Base-by-base conservation (phyloP, 176 grass and related monocot genomes). In the Thinopyrum elongatum region DNA sequence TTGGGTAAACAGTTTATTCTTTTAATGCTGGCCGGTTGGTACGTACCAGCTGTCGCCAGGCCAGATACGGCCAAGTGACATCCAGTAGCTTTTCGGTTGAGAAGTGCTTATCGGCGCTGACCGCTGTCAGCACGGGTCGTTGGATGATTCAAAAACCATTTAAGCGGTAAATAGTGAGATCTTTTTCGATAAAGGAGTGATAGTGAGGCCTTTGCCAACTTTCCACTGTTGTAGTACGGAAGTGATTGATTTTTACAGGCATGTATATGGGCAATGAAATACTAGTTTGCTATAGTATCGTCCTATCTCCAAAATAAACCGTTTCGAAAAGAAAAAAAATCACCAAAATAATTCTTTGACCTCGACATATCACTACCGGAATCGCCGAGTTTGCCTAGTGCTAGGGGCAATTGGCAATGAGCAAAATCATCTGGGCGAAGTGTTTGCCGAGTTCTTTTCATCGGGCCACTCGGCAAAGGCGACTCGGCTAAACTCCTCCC, bases 51-150 rank as follows among this genome's bases (percentile, higher is more conserved):
- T 17, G 30, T 31, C 30, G 30, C n/a, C 34, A 7, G 46, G 26
- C 26, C 44, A 83, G 35, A 77, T 77, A 77, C 23, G 67, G 81
- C 41, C 51, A 33, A 60, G 38, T 58, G 76, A 27, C 67, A 80
- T 31, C 75, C 39, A 5, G 8, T 76, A 25, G 14, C 76, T 81
- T 83, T 89, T 39, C 46, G 6, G 76, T 59, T 81, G 47, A 76
- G 59, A 42, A 36, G 77, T 68, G 15, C 9, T 74, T 22, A 85
- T 85, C 25, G 58, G 87, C 59, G 76, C 57, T 80, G 87, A 80
- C 58, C 42, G 16, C 10, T 23, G 44, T 35, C 25, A 42, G 51
- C 35, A 11, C 44, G 26, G 5, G 77, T 74, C 44, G 7, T 75
- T 67, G 28, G 42, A 81, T 19, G 57, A 46, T 58, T 68, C 83